phyloP scores from a whole-genome alignment of 805 yeast genomes.

The Nakazawaea ernobii region DNA sequence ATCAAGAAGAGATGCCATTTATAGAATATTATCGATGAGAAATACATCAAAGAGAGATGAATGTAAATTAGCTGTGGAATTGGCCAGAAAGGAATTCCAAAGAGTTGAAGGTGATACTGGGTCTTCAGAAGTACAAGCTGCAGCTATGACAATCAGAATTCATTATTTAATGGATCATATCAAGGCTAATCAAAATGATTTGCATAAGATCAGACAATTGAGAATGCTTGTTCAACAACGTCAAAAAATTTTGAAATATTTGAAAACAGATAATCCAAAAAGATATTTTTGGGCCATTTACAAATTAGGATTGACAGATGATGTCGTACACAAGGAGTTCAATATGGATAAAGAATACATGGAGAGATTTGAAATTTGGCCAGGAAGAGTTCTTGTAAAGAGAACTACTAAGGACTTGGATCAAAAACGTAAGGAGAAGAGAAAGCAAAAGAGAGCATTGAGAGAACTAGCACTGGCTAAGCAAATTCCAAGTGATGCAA shows the following conservation, averaged over 20 bases:
- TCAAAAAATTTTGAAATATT: slow-evolving; percentile 74
- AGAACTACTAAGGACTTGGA: slow-evolving; percentile 43
- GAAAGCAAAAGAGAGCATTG: slow-evolving; percentile 37
- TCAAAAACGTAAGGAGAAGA: slow-evolving; percentile 38
- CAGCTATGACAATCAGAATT: slow-evolving; percentile 76
- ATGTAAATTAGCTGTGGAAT: slow-evolving; percentile 47
- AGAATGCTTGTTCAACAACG: slow-evolving; percentile 87
- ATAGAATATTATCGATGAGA: slow-evolving; percentile 67
- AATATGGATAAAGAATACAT: slow-evolving; percentile 71
- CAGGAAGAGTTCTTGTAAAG: slow-evolving; percentile 62
- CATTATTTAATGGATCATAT: slow-evolving; percentile 74
- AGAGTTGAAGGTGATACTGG: slow-evolving; percentile 89
- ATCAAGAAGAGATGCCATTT: slow-evolving; percentile 59
- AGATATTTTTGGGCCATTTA: slow-evolving; percentile 81
- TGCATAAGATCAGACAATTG: slow-evolving; percentile 58
- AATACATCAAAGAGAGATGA: slow-evolving; percentile 60
- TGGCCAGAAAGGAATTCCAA: slow-evolving; percentile 77
- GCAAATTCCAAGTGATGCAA: neutral
- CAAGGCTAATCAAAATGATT: slow-evolving; percentile 66
- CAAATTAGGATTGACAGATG: slow-evolving; percentile 83
- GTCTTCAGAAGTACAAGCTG: slow-evolving; percentile 94
- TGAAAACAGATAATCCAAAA: slow-evolving; percentile 75
- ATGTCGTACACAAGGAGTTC: slow-evolving; percentile 72
- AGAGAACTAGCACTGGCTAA: slow-evolving; percentile 19
- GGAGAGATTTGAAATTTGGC: slow-evolving; percentile 75